These are phyloP conservation scores for Aspergillus ibericus DNA, from an alignment of 2,329 filamentous ascomycete species.

Conservation along the genomic window DNA sequence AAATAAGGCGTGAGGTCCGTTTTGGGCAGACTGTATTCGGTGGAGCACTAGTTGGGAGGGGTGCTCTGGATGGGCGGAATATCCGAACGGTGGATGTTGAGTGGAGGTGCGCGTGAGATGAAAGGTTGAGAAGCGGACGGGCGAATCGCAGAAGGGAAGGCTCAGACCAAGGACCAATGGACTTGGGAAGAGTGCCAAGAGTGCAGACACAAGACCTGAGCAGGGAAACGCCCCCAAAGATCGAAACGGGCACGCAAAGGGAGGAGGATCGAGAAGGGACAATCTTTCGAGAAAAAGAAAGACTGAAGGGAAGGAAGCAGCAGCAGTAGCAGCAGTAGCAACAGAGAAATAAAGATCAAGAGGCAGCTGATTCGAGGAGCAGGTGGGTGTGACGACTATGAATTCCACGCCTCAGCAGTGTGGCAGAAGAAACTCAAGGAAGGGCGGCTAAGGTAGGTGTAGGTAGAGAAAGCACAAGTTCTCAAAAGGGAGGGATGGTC, in stretches of 20 bases:
- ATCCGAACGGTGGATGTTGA: conserved; percentile 35
- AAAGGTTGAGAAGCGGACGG: conserved; percentile 33
- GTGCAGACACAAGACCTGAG: conserved; percentile 26
- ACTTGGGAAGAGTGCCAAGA: conserved; percentile 31
- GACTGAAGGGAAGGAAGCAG: conserved; percentile 7
- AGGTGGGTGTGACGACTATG: conserved; percentile 9
- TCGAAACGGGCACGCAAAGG: conserved; percentile 17
- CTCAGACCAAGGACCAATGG: conserved; percentile 27
- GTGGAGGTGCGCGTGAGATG: conserved; percentile 34
- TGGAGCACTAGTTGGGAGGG: conserved; percentile 34
- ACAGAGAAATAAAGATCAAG: conserved; percentile 11
- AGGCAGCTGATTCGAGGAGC: conserved; percentile 15
- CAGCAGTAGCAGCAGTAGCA: conserved; percentile 15
- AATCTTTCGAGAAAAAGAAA: conserved; percentile 8
- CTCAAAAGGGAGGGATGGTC: conserved; percentile 16
- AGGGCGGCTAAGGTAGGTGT: conserved; percentile 15
- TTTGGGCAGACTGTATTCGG: conserved; percentile 48
- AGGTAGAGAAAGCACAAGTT: conserved; percentile 6
- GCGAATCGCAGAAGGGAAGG: conserved; percentile 26
- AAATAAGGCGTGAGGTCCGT: conserved; percentile 52
- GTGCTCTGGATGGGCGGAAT: conserved; percentile 36
- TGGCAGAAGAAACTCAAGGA: conserved; percentile 19
- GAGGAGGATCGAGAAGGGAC: conserved; percentile 14
- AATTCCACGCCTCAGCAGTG: conserved; percentile 17
- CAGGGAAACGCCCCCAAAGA: conserved; percentile 10